A percentile compares a stretch with the other conserved stretches of the same genome.
Conservation (phyloP, 1,284 basidiomycete genomes). For the Microbotryum intermedium region DNA sequence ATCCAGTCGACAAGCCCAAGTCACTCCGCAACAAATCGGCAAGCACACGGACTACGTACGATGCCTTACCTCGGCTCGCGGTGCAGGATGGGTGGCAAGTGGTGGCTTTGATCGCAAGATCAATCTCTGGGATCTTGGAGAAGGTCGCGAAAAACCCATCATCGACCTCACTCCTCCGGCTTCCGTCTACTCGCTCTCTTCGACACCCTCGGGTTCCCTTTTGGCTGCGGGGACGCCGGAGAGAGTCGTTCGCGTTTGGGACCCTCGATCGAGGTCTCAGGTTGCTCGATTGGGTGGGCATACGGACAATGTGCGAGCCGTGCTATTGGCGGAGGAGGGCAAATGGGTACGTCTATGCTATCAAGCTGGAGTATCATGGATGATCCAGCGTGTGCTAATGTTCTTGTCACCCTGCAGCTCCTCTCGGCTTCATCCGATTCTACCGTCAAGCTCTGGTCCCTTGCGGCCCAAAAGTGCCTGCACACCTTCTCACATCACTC, state of each 20-base stretch:
- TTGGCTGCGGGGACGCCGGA: constrained; percentile 88
- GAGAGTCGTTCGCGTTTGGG: constrained; percentile 82
- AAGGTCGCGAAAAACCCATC: constrained; percentile 37
- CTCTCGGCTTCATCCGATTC: constrained; percentile 84
- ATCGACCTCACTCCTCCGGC: constrained; percentile 28
- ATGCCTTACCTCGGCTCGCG: constrained; percentile 61
- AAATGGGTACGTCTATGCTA: constrained; percentile 56
- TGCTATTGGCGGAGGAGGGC: constrained; percentile 79
- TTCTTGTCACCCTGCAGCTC: constrained; percentile 46
- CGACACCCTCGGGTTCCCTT: constrained; percentile 62
- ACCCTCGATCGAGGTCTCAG: constrained; percentile 61
- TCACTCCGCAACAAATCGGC: constrained; percentile 61
- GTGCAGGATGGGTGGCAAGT: constrained; percentile 78
- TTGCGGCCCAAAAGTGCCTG: constrained; percentile 76
- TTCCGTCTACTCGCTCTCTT: constrained; percentile 40
- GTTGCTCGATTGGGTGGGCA: constrained; percentile 78
- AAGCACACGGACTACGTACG: constrained; percentile 86
- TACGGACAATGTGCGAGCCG: constrained; percentile 88
- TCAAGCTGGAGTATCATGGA: background rate
- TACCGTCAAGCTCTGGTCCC: constrained; percentile 71
- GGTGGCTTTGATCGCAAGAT: constrained; percentile 90
- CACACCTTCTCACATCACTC: constrained; percentile 95
- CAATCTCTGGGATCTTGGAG: constrained; percentile 81
- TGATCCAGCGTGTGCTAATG: constrained; percentile 5
- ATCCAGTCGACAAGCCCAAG: constrained; percentile 41